Evolutionary conservation across 1,284 basidiomycete species (phyloP), one percentile per base, ranked within the genome.

Genomic region (Cryptococcus sp.): DNA sequence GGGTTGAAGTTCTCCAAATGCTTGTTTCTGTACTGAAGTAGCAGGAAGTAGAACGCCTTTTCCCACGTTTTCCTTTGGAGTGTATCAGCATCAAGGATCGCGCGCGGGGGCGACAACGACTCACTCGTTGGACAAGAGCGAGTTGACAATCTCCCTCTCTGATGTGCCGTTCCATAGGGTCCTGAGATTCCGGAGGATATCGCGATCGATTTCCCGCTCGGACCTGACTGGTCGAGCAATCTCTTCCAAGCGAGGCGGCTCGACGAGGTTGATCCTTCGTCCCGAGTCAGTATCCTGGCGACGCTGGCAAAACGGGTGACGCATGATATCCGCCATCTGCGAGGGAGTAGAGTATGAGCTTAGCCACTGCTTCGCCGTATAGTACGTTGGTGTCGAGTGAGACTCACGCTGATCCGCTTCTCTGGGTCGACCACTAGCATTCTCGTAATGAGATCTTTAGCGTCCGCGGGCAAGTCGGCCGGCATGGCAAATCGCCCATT

Each of bases 401-500:
- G 6, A 79, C 88, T 60, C 69, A 92, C 91, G 30, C 87, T 89
- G 65, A 96, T 93, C n/a, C 95, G 84, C 70, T 85, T 84, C 52
- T 83, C 81, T 6, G 86, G 88, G 66, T 97, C 87, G 54, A 86
- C 87, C 51, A 87, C 83, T 57, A 98, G 84, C 93, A 97, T 98
- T 62, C 85, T 83, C 35, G 81, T 78, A 62, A 98, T 88, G 51
- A 98, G 82, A 71, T 97, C 86, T 76, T 88, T 85, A 6, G 93
- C 94, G 20, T 83, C 82, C 15, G 83, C 75, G 51, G 88, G 85
- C 59, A 96, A 84, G 68, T 88, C 86, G 0, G 78, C 66, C 3
- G 94, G 93, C 83, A 95, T 90, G 30, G 82, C 82, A 71, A 87
- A 96, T 52, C 80, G 82, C 35, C 90, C 93, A 25, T 82, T 72